Base-by-base conservation (phyloP, 495 filamentous ascomycete genomes). In the Aspergillus hancockii region DNA sequence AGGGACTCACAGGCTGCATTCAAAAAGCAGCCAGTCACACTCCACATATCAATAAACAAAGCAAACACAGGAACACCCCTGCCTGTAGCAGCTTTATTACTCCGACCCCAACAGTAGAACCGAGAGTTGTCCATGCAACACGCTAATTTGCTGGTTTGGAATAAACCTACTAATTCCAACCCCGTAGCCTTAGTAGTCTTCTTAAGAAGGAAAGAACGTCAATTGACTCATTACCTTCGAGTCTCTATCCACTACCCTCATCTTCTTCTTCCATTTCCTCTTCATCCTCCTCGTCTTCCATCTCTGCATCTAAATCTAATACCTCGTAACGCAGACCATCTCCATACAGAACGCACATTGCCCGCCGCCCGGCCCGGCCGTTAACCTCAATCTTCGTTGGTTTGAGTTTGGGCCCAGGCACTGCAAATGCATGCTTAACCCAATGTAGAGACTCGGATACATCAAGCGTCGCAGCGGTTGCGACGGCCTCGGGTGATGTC, bases 291-390 rank as follows among this genome's bases (percentile, higher is more conserved):
- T 73, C 74, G 16, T 71, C 61, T 13, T 61, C 70, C 34, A 72
- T 67, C 18, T 64, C 73, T 49, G 69, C 69, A 68, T 87, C 85
- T 54, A 87, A 54, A 63, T 85, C 82, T 55, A 85, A 77, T 8
- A 87, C 76, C 34, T 81, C 78, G 63, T 86, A 87, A 47, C 77
- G 78, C 67, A 81, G 66, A 18, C 68, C 70, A 63, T 87, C 83
- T 13, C 78, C 75, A 57, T 83, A 83, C 52, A 87, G 61, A 22
- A 85, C 80, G 62, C 81, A 85, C 3, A 83, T 72, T 22, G 79
- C 81, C 52, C 83, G 70, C 25, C 83, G 75, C 2, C 75, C 79
- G 30, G 75, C 77, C 14, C 77, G 75, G 21, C 84, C 83, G 63
- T 86, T 86, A 21, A 85, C 75, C 45, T 80, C 77, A 19, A 87